A percentile compares a stretch with the other conserved stretches of the same genome.
Evolutionary conservation across 352 stramenopile species (phyloP).

Genomic region (Phytopythium mirpurense): DNA sequence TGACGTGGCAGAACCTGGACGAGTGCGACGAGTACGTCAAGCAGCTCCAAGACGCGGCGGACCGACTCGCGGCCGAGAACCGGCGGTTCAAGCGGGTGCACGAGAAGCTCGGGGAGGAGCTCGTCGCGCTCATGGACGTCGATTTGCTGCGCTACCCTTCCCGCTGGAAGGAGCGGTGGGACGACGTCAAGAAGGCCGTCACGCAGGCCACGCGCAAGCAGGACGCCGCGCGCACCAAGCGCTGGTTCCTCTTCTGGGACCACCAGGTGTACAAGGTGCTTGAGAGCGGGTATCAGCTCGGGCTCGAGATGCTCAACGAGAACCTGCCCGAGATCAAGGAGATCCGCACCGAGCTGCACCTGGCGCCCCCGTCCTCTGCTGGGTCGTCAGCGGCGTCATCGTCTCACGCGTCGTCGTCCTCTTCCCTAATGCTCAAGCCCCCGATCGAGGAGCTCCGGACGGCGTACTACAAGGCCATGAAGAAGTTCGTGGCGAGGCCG

Average conservation of each 20-base stretch:
- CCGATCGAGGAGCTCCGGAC: slow-evolving; percentile 90
- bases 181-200: slow-evolving; percentile 77
- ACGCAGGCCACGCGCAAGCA: slow-evolving; percentile 75
- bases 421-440: slow-evolving; percentile 82
- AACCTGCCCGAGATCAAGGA: slow-evolving; percentile 89
- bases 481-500: slow-evolving; percentile 92
- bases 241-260: slow-evolving; percentile 94
- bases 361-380: slow-evolving; percentile 23
- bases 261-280: slow-evolving; percentile 95
- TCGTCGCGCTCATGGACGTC: slow-evolving; percentile 84
- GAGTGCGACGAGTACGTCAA: slow-evolving; percentile 93
- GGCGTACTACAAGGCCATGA: slow-evolving; percentile 95
- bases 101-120: slow-evolving; percentile 73
- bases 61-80: slow-evolving; percentile 89
- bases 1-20: slow-evolving; percentile 89
- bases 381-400: slow-evolving; percentile 11
- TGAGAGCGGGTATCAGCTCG: slow-evolving; percentile 91
- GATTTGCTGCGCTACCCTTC: slow-evolving; percentile 83
- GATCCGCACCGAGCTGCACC: slow-evolving; percentile 72
- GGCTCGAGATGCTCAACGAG: slow-evolving; percentile 93
- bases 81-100: slow-evolving; percentile 87
- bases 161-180: slow-evolving; percentile 87
- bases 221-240: slow-evolving; percentile 66
- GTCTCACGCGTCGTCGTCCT: slow-evolving; percentile 4
- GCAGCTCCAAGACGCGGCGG: slow-evolving; percentile 85